A percentile compares a stretch with the other conserved stretches of the same genome.
Evolutionary conservation across 106 monocot genomes (phyloP).

Genomic region (Allium sativum): DNA sequence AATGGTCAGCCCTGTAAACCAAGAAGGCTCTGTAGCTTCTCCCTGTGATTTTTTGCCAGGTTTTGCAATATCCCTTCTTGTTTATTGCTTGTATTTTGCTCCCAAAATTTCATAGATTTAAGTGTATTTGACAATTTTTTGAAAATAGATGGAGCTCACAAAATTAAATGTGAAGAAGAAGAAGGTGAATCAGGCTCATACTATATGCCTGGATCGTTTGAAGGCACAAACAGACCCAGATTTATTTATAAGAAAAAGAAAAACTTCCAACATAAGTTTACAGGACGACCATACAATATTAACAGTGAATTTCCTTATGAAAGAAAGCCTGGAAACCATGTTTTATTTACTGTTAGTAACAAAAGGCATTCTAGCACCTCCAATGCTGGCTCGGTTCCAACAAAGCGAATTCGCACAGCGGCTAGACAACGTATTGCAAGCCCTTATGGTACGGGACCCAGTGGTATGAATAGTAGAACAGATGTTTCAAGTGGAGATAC

Average conservation of each 20-base stretch:
- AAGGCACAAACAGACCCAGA: slow-evolving; percentile 38
- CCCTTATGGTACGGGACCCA: slow-evolving; percentile 35
- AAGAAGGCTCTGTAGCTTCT: slow-evolving; percentile 50
- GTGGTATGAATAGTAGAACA: slow-evolving; percentile 56
- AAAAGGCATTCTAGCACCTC: slow-evolving; percentile 49
- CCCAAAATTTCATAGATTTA: too few species aligned
- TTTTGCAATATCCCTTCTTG: slow-evolving; percentile 12
- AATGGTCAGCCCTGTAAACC: slow-evolving; percentile 27
- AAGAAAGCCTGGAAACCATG: slow-evolving; percentile 31
- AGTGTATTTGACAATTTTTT: not conserved
- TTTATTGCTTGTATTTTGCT: too few species aligned
- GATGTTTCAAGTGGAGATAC: slow-evolving; percentile 97
- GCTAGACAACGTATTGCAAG: slow-evolving; percentile 53
- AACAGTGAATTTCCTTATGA: slow-evolving; percentile 41
- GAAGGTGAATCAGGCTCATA: slow-evolving; percentile 56
- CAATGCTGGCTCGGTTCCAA: slow-evolving; percentile 58
- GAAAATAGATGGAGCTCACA: slow-evolving; percentile 31
- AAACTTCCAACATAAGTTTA: slow-evolving; percentile 31
- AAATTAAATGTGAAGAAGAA: slow-evolving; percentile 64
- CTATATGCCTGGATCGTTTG: slow-evolving; percentile 29
- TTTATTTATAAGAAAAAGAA: slow-evolving; percentile 52
- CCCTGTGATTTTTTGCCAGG: slow-evolving; percentile 52
- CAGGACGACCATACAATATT: slow-evolving; percentile 21
- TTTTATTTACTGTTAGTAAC: slow-evolving; percentile 20
- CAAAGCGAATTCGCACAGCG: slow-evolving; percentile 73